A percentile compares a stretch with the other conserved stretches of the same genome.
Evolutionary conservation across 805 yeast genomes (phyloP).

Genomic region (Suhomyces kilbournensis): DNA sequence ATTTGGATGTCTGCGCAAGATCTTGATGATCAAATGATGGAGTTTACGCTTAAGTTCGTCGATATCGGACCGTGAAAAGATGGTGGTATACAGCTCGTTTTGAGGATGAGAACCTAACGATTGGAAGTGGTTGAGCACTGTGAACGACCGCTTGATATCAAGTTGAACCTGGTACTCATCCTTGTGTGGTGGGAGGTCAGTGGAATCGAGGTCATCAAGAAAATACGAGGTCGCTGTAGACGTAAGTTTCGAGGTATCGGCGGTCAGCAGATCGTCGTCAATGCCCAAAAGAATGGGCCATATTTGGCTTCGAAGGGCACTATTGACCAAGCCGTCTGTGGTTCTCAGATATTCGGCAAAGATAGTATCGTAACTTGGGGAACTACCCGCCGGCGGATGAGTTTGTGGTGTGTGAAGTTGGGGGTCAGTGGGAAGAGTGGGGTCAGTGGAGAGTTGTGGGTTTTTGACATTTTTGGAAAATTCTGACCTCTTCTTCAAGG

Average conservation of each 20-base stretch:
- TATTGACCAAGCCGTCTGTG: slow-evolving; percentile 46
- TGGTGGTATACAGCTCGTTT: slow-evolving; percentile 29
- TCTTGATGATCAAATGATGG: slow-evolving; percentile 43
- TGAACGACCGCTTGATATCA: slow-evolving; percentile 75
- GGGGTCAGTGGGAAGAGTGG: not conserved
- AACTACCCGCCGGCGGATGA: not conserved
- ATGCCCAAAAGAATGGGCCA: slow-evolving; percentile 54
- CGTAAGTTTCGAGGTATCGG: slow-evolving; percentile 1
- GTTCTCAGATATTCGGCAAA: slow-evolving; percentile 37
- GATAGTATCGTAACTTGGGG: slow-evolving; percentile 14
- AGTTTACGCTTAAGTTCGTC: slow-evolving; percentile 40
- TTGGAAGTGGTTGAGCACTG: slow-evolving; percentile 31
- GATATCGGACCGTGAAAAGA: slow-evolving; percentile 30
- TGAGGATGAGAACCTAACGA: slow-evolving; percentile 12
- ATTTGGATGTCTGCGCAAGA: slow-evolving; percentile 59
- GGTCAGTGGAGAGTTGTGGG: not conserved
- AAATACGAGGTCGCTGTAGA: not conserved
- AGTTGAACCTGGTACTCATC: slow-evolving; percentile 79
- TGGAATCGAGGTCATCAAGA: slow-evolving; percentile 11
- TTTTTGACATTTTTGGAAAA: not conserved
- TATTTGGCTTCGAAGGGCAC: slow-evolving; percentile 36
- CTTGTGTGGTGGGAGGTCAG: slow-evolving; percentile 46
- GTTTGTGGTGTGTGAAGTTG: not conserved
- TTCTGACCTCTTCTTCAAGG: slow-evolving; percentile 13
- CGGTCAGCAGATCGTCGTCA: not conserved